These are phyloP conservation scores for Santalum album DNA, from an alignment of 164 flowering plant species.

Conservation along the genomic window DNA sequence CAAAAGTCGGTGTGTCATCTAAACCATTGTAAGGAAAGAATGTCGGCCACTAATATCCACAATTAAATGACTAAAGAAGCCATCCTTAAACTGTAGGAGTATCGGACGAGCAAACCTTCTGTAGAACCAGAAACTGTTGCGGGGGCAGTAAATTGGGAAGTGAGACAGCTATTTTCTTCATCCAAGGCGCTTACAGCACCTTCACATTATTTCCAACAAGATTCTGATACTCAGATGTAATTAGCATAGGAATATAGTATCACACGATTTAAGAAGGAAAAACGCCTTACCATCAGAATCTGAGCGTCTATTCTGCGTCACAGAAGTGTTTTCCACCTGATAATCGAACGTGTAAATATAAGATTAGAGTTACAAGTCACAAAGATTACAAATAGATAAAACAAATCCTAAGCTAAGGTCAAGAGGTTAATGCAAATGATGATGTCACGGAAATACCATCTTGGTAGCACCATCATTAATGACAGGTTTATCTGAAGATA, in stretches of 20 bases:
- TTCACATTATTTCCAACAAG: slow-evolving; percentile 14
- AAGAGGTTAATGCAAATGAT: no score
- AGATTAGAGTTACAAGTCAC: no score
- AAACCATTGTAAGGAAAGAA: neutral
- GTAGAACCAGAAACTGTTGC: slow-evolving; percentile 18
- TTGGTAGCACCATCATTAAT: neutral
- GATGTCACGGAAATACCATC: no score
- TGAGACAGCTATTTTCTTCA: slow-evolving; percentile 26
- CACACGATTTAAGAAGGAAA: neutral
- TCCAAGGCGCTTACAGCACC: slow-evolving; percentile 34
- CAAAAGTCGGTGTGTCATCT: slow-evolving; percentile 21
- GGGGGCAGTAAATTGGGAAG: slow-evolving; percentile 17
- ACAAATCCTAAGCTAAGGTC: no score
- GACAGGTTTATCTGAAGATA: slow-evolving; percentile 27
- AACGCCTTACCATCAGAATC: slow-evolving; percentile 49
- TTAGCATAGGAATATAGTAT: neutral
- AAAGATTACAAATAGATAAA: no score
- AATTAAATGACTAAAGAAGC: neutral
- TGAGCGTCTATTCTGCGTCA: slow-evolving; percentile 17
- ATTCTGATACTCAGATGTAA: slow-evolving; percentile 5
- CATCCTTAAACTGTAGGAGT: neutral
- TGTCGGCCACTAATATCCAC: neutral
- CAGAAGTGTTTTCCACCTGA: slow-evolving; percentile 15
- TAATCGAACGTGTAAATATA: slow-evolving; percentile 6
- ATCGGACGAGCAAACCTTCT: slow-evolving; percentile 30